Evolutionary conservation across 2,329 filamentous ascomycete species (phyloP), one percentile per base, ranked within the genome.

Genomic region (Colletotrichum caudatum): DNA sequence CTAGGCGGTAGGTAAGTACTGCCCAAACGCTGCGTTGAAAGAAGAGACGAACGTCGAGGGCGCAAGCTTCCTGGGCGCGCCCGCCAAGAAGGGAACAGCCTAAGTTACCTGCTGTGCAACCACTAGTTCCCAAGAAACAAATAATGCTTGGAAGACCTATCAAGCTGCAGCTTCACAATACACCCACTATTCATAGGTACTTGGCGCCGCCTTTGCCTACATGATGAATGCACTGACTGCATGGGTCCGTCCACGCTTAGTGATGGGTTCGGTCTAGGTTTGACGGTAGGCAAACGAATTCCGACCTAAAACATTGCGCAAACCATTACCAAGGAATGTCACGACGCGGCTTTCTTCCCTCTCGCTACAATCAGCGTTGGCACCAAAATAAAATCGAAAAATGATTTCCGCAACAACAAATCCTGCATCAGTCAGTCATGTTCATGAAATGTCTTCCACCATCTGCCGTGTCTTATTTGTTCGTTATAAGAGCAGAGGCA

Each of bases 21-120:
- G 37, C 29, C 29, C 46, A 8, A 63, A 14, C 26, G 48, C 35
- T 39, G 48, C 33, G 23, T 46, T n/a, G 23, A 46, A 35, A 69
- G 69, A 69, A 58, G 50, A 69, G 65, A 71, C 35, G 69, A 71
- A 71, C 69, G 59, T 64, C 59, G 64, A 60, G 53, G 46, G 41
- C 58, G 44, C 56, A 66, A 60, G 68, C 48, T 54, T 63, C 61
- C 61, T 23, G 48, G 37, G 33, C 48, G 16, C 20, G 16, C 6
- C 18, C 39, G 39, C 39, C 14, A 41, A 41, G 39, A 39, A 48
- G 20, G 6, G n/a, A 44, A 29, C 57, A 8, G 51, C 4, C 29
- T 8, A 29, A 51, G 61, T 23, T 14, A 60, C 41, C 44, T 62
- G 29, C 12, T 39, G 46, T 51, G 29, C 3, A 33, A 61, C 44